phyloP scores from a whole-genome alignment of 305 asterid genomes.

The Fraxinus sp. region DNA sequence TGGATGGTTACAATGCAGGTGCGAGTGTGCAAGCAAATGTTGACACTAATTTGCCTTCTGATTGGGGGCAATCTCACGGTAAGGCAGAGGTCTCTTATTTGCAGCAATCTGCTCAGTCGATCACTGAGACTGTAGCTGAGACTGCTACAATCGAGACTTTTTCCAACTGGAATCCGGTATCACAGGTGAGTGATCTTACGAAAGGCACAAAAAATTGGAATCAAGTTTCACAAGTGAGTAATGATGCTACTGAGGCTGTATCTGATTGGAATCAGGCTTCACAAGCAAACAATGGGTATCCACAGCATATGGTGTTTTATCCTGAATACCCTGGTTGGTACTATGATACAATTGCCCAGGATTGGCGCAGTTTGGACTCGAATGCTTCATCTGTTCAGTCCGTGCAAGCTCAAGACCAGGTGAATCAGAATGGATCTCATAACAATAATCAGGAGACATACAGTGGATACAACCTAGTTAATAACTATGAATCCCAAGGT shows the following conservation, averaged over 20 bases:
- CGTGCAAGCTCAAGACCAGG: conserved; percentile 47
- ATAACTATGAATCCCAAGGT: conserved; percentile 41
- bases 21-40: conserved; percentile 38
- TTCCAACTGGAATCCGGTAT: conserved; percentile 59
- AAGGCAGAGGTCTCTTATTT: conserved; percentile 60
- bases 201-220: conserved; percentile 42
- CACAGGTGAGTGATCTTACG: conserved; percentile 37
- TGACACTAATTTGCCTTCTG: conserved; percentile 35
- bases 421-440: conserved; percentile 48
- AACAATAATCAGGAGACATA: conserved; percentile 33
- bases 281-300: conserved; percentile 61
- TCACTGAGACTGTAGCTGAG: conserved; percentile 52
- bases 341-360: conserved; percentile 71
- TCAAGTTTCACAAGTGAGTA: conserved; percentile 48
- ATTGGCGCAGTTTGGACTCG: conserved; percentile 70
- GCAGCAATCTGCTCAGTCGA: conserved; percentile 65
- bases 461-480: conserved; percentile 34
- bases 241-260: conserved; percentile 35
- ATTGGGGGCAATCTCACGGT: conserved; percentile 48
- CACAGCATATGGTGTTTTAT: conserved; percentile 85
- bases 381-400: conserved; percentile 50
- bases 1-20: conserved; percentile 53
- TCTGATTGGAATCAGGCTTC: conserved; percentile 60
- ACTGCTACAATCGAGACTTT: conserved; percentile 51
- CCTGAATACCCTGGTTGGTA: conserved; percentile 95